These are phyloP conservation scores for Syncephalastrum racemosum DNA, from an alignment of 371 early-diverging fungal species.

Conservation along the genomic window DNA sequence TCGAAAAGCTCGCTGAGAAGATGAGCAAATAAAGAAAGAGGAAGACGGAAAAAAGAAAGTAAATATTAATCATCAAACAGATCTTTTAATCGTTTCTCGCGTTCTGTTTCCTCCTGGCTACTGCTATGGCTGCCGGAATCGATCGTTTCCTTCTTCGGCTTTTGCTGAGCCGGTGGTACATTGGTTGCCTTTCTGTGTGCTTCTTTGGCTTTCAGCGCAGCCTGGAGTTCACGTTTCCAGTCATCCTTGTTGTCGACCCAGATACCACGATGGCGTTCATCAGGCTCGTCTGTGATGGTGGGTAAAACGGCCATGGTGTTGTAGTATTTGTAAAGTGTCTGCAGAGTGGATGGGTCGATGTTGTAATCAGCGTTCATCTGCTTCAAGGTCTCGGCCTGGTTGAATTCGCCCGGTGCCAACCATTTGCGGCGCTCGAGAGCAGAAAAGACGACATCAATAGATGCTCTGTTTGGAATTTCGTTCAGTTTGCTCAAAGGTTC, in stretches of 20 bases:
- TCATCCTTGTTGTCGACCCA: slow-evolving; percentile 39
- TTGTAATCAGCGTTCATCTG: slow-evolving; percentile 25
- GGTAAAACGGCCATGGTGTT: slow-evolving; percentile 46
- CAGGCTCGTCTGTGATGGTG: slow-evolving; percentile 28
- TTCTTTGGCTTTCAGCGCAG: slow-evolving; percentile 5
- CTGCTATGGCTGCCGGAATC: neutral
- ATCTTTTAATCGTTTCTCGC: slow-evolving; percentile 16
- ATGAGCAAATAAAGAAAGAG: slow-evolving; percentile 1
- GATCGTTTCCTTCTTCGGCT: neutral
- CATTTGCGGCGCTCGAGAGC: slow-evolving; percentile 38
- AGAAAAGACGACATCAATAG: slow-evolving; percentile 34
- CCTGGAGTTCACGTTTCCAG: slow-evolving; percentile 25
- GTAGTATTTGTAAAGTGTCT: slow-evolving; percentile 31
- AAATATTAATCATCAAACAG: slow-evolving; percentile 19
- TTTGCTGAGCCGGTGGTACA: neutral
- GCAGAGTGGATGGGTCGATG: slow-evolving; percentile 26
- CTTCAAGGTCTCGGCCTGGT: slow-evolving; percentile 20
- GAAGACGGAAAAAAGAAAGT: neutral
- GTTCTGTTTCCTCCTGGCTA: neutral
- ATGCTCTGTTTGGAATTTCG: slow-evolving; percentile 7
- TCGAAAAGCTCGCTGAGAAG: slow-evolving; percentile 36
- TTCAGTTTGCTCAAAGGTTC: slow-evolving; percentile 17
- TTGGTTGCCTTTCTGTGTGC: neutral
- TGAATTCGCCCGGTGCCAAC: slow-evolving; percentile 28
- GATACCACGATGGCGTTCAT: slow-evolving; percentile 30